phyloP scores from a whole-genome alignment of 306 rosid species.

The Gleditsia sinensis region DNA sequence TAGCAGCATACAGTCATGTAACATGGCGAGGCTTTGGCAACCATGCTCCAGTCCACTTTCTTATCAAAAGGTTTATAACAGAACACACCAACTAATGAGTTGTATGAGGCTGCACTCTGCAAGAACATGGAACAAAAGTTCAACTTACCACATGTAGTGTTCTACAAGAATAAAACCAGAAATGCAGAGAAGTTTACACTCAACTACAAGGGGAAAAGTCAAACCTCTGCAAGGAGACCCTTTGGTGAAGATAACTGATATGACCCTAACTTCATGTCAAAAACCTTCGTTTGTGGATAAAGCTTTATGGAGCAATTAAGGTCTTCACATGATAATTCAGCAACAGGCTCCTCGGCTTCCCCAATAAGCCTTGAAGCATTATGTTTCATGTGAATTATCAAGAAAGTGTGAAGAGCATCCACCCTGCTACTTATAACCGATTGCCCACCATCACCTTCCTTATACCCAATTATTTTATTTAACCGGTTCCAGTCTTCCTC shows the following conservation, averaged over 20 bases:
- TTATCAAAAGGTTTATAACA: constrained; percentile 77
- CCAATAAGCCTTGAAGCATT: constrained; percentile 92
- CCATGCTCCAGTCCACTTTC: constrained; percentile 96
- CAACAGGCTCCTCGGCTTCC: constrained; percentile 69
- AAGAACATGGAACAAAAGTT: constrained; percentile 36
- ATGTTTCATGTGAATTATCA: constrained; percentile 82
- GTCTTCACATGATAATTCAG: constrained; percentile 91
- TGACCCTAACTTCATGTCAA: constrained; percentile 82
- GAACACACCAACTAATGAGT: constrained; percentile 80
- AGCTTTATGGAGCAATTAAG: constrained; percentile 79
- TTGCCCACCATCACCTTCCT: constrained; percentile 71
- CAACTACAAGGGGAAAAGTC: constrained; percentile 24
- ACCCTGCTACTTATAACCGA: constrained; percentile 51
- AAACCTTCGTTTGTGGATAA: constrained; percentile 86
- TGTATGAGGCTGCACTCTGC: constrained; percentile 84
- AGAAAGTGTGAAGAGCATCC: constrained; percentile 76
- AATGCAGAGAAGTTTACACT: constrained; percentile 6
- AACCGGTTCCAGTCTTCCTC: constrained; percentile 91
- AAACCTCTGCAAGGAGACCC: constrained; percentile 94
- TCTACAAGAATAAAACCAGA: constrained; percentile 19
- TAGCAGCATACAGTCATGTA: constrained; percentile 82
- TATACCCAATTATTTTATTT: constrained; percentile 91
- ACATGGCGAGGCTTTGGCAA: constrained; percentile 96
- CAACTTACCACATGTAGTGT: constrained; percentile 11
- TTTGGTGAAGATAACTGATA: constrained; percentile 83